phyloP scores from a whole-genome alignment of 2,329 filamentous ascomycete genomes.

The Trichophyton simii region DNA sequence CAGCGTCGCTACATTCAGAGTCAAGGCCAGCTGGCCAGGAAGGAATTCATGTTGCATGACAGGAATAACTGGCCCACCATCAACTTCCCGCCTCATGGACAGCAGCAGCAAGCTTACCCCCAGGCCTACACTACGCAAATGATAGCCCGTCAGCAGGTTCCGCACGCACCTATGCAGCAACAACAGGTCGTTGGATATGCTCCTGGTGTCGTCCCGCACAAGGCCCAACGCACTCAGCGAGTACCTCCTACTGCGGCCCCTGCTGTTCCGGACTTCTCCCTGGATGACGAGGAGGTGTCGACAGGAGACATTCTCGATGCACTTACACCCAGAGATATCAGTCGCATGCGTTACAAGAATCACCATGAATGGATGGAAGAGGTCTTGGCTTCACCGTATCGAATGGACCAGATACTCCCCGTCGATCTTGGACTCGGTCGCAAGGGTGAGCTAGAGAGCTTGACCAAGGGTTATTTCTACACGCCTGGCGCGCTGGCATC shows the following conservation, averaged over 20 bases:
- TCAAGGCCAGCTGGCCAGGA: conserved; percentile 70
- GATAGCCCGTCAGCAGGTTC: conserved; percentile 24
- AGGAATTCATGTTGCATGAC: conserved; percentile 91
- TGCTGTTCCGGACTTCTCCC: conserved; percentile 32
- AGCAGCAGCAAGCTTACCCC: conserved; percentile 37
- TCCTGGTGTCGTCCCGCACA: conserved; percentile 17
- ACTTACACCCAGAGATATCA: conserved; percentile 79
- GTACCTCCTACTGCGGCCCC: conserved; percentile 26
- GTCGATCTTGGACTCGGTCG: conserved; percentile 76
- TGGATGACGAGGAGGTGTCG: conserved; percentile 81
- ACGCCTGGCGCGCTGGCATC: conserved; percentile 31
- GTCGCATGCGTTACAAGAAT: conserved; percentile 72
- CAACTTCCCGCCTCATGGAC: conserved; percentile 48
- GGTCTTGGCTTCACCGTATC: conserved; percentile 79
- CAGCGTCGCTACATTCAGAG: conserved; percentile 50
- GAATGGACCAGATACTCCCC: conserved; percentile 71
- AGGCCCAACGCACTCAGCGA: conserved; percentile 32
- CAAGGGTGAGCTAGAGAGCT: conserved; percentile 64
- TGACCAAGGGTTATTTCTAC: conserved; percentile 80
- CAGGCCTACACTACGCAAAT: conserved; percentile 30
- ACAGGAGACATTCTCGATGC: conserved; percentile 83
- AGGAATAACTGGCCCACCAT: conserved; percentile 82
- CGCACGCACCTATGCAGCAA: conserved; percentile 22
- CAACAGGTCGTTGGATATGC: conserved; percentile 13
- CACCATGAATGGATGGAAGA: conserved; percentile 99